Conservation (phyloP, 768 basidiomycete genomes). For the Kwoniella pini region DNA sequence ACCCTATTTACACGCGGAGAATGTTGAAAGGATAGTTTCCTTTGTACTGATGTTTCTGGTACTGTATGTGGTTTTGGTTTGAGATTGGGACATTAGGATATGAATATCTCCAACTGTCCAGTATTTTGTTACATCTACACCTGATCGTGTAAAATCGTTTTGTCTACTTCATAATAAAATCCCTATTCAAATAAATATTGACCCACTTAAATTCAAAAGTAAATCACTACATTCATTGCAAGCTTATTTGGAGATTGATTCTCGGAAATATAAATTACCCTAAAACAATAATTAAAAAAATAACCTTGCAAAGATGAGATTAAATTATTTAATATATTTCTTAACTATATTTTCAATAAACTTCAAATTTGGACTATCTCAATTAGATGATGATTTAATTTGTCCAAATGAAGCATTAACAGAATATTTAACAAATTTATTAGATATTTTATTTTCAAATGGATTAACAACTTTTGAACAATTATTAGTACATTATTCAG, state of each 20-base stretch:
- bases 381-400: slow-evolving; percentile 28
- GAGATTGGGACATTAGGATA: too few species aligned
- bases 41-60: not conserved
- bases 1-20: not conserved
- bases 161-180: too few species aligned
- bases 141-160: too few species aligned
- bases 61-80: too few species aligned
- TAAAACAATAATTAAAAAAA: not conserved
- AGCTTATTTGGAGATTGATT: not conserved
- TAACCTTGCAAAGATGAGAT: not conserved
- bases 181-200: too few species aligned
- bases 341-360: slow-evolving; percentile 12
- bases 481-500: slow-evolving; percentile 28
- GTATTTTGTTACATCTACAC: too few species aligned
- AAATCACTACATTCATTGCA: too few species aligned
- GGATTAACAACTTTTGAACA: slow-evolving; percentile 44
- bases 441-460: slow-evolving; percentile 39
- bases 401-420: slow-evolving; percentile 33
- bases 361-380: not conserved
- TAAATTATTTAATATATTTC: slow-evolving; percentile 10
- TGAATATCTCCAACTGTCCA: too few species aligned
- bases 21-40: not conserved
- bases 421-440: slow-evolving; percentile 35
- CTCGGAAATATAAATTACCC: not conserved
- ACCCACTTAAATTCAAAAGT: too few species aligned